These are phyloP conservation scores for Eutrema japonicum DNA, from an alignment of 345 rosid species.

Conservation along the genomic window DNA sequence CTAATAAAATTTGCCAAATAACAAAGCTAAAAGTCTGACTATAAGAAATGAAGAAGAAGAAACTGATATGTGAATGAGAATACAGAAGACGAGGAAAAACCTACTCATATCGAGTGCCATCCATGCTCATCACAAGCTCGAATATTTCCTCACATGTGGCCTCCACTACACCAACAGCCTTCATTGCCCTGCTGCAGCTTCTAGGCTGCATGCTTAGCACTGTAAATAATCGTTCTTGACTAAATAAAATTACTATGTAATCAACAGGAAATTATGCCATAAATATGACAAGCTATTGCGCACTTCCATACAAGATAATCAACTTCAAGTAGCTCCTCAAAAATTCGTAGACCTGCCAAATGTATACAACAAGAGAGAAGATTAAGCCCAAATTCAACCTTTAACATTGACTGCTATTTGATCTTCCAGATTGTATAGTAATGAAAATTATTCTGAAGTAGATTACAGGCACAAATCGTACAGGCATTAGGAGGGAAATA, in stretches of 20 bases:
- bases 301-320: conserved; percentile 85
- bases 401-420: background rate
- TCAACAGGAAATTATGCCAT: conserved; percentile 30
- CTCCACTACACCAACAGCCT: conserved; percentile 98
- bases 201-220: conserved; percentile 74
- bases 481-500: background rate
- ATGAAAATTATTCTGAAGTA: conserved; percentile 4
- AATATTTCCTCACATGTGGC: conserved; percentile 98
- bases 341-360: conserved; percentile 92
- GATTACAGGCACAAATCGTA: background rate
- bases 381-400: conserved; percentile 14
- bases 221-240: conserved; percentile 33
- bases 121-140: conserved; percentile 99
- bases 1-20: background rate
- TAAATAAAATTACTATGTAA: conserved; percentile 31
- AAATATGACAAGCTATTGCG: conserved; percentile 34
- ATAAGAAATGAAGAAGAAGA: conserved; percentile 4
- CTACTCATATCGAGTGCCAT: conserved; percentile 96
- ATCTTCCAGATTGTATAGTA: background rate
- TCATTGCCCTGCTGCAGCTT: conserved; percentile 99
- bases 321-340: conserved; percentile 99
- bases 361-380: conserved; percentile 20
- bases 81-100: conserved; percentile 52
- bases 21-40: background rate
- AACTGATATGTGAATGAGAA: conserved; percentile 5